Base-by-base conservation (phyloP, 768 basidiomycete genomes). In the Boletus pseudopeckii region DNA sequence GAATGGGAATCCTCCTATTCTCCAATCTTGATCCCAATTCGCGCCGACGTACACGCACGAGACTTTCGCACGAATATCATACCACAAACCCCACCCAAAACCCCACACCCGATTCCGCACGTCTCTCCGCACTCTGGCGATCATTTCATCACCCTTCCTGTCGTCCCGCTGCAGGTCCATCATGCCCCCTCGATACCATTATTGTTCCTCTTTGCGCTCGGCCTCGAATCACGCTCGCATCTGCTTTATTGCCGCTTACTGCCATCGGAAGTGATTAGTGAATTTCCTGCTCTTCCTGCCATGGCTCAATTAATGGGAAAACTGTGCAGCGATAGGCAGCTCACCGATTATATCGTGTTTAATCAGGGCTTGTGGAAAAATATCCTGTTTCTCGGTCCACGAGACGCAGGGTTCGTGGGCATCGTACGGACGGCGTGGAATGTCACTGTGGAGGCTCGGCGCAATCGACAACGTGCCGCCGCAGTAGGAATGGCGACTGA, bases 321-420 rank as follows among this genome's bases (percentile, higher is more conserved):
- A 5, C 54, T 74, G 22, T 70, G 71, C 65, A 74, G 70, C 48
- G 72, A 75, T 36, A 63, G 61, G 36, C 61, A 67, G 50, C 68
- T 77, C 36, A 62, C 69, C 18, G 57, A 60, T 45, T 64, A 69
- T 54, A 56, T 62, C 58, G 63, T 58, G 36, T 72, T 69, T 48
- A 85, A 82, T 62, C 79, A 81, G 41, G 85, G 86, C n/a, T 65
- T 86, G 46, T 85, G 86, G 84, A 78, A 77, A 61, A 88, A 88
- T 52, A 75, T 80, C 34, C 74, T 88, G 11, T 73, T 74, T 17
- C 70, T 86, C 50, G 83, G 78, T 7, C 74, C 81, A 33, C 73
- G 69, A 18, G 76, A 83, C 56, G 51, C 64, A 45, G 64, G 62
- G 28, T 64, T 85, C 51, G 72, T 78, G 47, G 74, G 78, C 57